These are phyloP conservation scores for Boletus semigastroideus DNA, from an alignment of 1,284 basidiomycete genomes.

Conservation along the genomic window DNA sequence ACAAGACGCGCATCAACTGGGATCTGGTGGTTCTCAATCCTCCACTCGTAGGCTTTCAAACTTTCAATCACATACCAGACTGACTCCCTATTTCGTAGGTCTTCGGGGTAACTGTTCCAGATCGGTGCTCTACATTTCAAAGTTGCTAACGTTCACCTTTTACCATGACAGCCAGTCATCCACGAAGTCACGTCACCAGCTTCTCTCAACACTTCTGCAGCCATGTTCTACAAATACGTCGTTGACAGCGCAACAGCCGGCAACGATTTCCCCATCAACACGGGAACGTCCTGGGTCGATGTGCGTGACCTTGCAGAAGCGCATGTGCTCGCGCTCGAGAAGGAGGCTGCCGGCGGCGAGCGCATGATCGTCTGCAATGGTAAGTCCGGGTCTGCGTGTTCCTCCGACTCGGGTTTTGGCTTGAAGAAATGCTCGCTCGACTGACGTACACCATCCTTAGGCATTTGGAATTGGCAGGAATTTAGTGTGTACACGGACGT, in stretches of 20 bases:
- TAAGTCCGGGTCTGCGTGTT: slow-evolving; percentile 11
- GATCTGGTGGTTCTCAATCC: slow-evolving; percentile 58
- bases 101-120: slow-evolving; percentile 31
- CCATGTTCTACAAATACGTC: slow-evolving; percentile 34
- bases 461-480: slow-evolving; percentile 32
- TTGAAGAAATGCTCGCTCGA: not conserved
- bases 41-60: slow-evolving; percentile 45
- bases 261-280: slow-evolving; percentile 31
- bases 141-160: too few relatives aligned
- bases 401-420: not conserved
- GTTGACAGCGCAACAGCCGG: slow-evolving; percentile 25
- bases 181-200: slow-evolving; percentile 44
- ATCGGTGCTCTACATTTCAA: too few relatives aligned
- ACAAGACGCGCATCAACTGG: slow-evolving; percentile 49
- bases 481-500: slow-evolving; percentile 21
- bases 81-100: slow-evolving; percentile 22
- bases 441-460: slow-evolving; percentile 1
- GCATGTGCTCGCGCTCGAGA: slow-evolving; percentile 54
- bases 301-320: slow-evolving; percentile 53
- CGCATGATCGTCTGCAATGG: slow-evolving; percentile 53
- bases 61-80: not conserved
- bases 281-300: slow-evolving; percentile 37
- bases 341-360: slow-evolving; percentile 56
- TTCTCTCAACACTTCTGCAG: slow-evolving; percentile 50
- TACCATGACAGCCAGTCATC: slow-evolving; percentile 37